These are phyloP conservation scores for Chalciporus piperatus DNA, from an alignment of 768 basidiomycete species.

Conservation along the genomic window DNA sequence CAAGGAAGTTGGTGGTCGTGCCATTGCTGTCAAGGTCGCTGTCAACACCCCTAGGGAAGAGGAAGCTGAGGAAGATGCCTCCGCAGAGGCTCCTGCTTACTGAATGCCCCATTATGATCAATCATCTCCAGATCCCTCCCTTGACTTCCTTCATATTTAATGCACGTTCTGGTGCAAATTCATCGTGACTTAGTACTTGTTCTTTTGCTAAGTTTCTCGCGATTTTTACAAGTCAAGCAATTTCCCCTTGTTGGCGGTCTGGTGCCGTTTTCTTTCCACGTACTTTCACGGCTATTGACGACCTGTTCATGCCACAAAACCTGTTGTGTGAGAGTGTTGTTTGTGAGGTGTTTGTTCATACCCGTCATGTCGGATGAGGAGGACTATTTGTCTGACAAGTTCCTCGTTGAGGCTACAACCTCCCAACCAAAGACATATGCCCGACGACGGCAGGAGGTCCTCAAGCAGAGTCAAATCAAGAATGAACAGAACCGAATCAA, in stretches of 20 bases:
- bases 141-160: conserved; percentile 29
- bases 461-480: conserved; percentile 54
- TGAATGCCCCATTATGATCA: conserved; percentile 19
- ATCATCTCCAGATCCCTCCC: conserved; percentile 18
- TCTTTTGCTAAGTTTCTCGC: conserved; percentile 36
- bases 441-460: conserved; percentile 65
- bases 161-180: conserved; percentile 23
- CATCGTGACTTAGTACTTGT: conserved; percentile 33
- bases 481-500: conserved; percentile 68
- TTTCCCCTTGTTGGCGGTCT: conserved; percentile 37
- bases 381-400: conserved; percentile 89
- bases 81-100: conserved; percentile 31
- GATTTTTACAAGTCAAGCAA: conserved; percentile 34
- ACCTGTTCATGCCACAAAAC: conserved; percentile 18
- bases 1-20: conserved; percentile 81
- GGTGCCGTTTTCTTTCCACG: conserved; percentile 41
- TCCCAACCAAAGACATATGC: conserved; percentile 60
- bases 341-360: conserved; percentile 21
- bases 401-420: conserved; percentile 47
- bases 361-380: conserved; percentile 65
- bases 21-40: conserved; percentile 92
- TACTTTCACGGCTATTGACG: conserved; percentile 30
- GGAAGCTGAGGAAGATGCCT: conserved; percentile 39
- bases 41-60: conserved; percentile 77
- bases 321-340: conserved; percentile 1